Conservation (phyloP, 2,329 filamentous ascomycete genomes). For the Scedosporium aurantiacum region DNA sequence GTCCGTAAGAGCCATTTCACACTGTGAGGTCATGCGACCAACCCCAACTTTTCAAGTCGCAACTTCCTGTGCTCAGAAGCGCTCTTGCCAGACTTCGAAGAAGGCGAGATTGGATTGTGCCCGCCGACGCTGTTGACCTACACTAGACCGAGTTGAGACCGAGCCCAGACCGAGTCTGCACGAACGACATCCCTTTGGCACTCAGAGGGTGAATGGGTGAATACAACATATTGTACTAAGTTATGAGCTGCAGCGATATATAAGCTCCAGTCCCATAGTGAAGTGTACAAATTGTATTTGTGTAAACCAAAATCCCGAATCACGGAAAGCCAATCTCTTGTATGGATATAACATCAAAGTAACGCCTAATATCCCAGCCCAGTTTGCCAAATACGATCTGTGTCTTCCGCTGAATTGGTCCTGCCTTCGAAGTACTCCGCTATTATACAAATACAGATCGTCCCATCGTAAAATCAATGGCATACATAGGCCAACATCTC, state of each 20-base stretch:
- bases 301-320: too few species aligned
- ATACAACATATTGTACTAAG: background rate
- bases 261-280: too few species aligned
- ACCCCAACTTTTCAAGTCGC: conserved; percentile 1
- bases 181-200: background rate
- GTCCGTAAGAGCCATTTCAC: background rate
- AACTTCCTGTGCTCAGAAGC: background rate
- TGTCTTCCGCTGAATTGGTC: background rate
- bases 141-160: conserved; percentile 1
- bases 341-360: too few species aligned
- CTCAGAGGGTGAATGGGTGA: too few species aligned
- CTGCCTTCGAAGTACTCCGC: background rate
- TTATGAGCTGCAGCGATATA: too few species aligned
- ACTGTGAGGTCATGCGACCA: conserved; percentile 8
- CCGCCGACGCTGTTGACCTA: background rate
- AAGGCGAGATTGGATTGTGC: background rate
- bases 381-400: background rate
- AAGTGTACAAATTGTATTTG: too few species aligned
- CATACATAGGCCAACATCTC: background rate
- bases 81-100: background rate
- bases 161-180: background rate
- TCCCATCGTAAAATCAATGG: background rate
- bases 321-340: too few species aligned
- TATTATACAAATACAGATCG: background rate
- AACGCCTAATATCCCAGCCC: too few species aligned